phyloP scores from a whole-genome alignment of 108 stramenopile genomes.

The Parietichytrium sp. region DNA sequence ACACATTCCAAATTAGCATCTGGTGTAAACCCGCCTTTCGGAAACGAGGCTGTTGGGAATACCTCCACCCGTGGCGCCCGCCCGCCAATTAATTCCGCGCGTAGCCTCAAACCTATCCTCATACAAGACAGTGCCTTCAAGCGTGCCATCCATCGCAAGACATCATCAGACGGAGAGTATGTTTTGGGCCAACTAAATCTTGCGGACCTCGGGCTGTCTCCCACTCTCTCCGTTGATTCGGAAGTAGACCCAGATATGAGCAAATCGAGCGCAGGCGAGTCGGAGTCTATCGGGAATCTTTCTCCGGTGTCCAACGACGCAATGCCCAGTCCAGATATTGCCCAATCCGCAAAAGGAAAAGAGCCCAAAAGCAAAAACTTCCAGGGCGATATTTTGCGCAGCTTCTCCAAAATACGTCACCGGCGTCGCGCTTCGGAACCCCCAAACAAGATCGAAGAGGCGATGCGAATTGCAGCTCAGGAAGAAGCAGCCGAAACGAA shows the following conservation, averaged over 20 bases:
- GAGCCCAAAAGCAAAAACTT: too few species aligned
- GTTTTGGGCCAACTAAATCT: too few species aligned
- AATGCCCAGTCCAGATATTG: too few species aligned
- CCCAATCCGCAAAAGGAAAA: too few species aligned
- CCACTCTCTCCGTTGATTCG: too few species aligned
- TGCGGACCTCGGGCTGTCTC: too few species aligned
- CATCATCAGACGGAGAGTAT: constrained; percentile 30
- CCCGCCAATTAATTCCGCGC: background rate
- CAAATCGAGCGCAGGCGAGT: too few species aligned
- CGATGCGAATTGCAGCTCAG: background rate
- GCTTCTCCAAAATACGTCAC: background rate
- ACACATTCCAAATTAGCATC: background rate
- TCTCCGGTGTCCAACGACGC: too few species aligned
- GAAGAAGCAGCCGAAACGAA: background rate
- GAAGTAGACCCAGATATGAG: too few species aligned
- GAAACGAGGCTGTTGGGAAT: background rate
- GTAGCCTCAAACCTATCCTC: background rate
- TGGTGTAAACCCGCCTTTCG: background rate
- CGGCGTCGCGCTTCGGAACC: constrained; percentile 15
- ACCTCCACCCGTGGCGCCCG: background rate
- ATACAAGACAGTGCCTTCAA: background rate
- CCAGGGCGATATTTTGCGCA: too few species aligned
- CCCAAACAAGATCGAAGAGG: background rate
- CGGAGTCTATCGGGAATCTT: too few species aligned
- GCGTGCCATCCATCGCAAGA: background rate